Percentiles rank a stretch among this genome's conserved stretches.
phyloP scores from a whole-genome alignment of 169 alveolate species.

The Eimeria maxima region DNA sequence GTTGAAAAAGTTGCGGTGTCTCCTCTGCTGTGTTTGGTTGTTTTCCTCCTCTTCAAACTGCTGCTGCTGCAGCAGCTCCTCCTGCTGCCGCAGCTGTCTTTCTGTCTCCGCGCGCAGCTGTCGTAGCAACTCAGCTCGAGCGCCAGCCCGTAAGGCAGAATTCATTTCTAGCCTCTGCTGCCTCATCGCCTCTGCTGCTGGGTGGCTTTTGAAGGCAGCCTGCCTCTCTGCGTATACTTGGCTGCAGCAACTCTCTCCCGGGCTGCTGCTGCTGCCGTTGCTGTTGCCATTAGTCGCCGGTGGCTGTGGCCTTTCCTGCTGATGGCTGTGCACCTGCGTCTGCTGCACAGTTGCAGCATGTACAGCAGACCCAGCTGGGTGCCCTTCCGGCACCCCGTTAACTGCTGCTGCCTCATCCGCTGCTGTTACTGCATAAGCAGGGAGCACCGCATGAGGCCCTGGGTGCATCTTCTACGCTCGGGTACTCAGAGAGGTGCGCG shows the following conservation, averaged over 20 bases:
- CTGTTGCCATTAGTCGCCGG: not conserved
- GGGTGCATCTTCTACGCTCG: slow-evolving; percentile 2
- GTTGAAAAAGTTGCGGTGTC: not conserved
- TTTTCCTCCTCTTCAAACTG: not conserved
- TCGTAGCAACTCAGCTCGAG: slow-evolving; percentile 42
- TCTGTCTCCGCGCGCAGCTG: slow-evolving; percentile 65
- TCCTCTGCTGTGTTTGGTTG: not conserved
- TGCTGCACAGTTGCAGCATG: not conserved
- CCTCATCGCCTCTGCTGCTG: not conserved
- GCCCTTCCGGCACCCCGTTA: not conserved
- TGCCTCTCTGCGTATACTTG: slow-evolving; percentile 24
- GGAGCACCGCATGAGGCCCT: not conserved
- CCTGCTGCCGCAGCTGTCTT: slow-evolving; percentile 51
- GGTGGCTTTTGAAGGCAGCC: slow-evolving; percentile 45
- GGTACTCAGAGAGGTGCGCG: not conserved
- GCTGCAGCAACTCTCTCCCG: slow-evolving; percentile 39
- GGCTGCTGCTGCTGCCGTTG: slow-evolving; percentile 25
- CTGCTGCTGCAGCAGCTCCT: slow-evolving; percentile 54
- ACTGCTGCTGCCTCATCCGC: slow-evolving; percentile 20
- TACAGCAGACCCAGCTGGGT: not conserved
- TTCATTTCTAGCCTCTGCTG: slow-evolving; percentile 36
- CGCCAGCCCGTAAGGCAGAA: not conserved
- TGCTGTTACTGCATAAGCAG: not conserved
- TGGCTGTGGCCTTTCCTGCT: not conserved
- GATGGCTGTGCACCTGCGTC: not conserved